Evolutionary conservation across 176 grass and related monocot genomes (phyloP).

Genomic region (Rhynchospora tenuis): DNA sequence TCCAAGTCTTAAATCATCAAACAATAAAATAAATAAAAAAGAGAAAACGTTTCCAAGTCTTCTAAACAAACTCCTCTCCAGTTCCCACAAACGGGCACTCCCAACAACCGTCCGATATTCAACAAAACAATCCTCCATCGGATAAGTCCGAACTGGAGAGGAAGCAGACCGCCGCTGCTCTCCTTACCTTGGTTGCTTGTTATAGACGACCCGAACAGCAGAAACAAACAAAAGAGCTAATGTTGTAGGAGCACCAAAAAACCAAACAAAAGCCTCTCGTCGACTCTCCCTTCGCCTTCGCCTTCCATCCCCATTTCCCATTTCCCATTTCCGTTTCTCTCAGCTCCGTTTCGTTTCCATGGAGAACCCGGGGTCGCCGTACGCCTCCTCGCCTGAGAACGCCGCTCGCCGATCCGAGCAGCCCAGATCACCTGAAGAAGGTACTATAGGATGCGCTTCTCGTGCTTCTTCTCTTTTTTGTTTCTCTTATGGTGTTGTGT

Average conservation of each 20-base stretch:
- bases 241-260: conserved; percentile 15
- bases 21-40: not conserved
- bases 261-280: conserved; percentile 6
- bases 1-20: not conserved
- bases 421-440: conserved; percentile 41
- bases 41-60: not conserved
- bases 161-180: not conserved
- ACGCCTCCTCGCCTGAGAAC: conserved; percentile 85
- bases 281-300: not conserved
- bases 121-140: not conserved
- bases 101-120: not conserved
- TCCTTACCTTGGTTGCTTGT: not conserved
- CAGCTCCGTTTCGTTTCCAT: conserved; percentile 19
- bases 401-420: conserved; percentile 60
- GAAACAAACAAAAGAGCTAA: conserved; percentile 14
- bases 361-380: conserved; percentile 77
- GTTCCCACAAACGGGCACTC: not conserved
- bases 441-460: conserved; percentile 26
- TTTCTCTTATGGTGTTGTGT: not conserved
- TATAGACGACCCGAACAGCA: conserved; percentile 7
- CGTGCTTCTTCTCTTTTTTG: not conserved
- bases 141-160: not conserved
- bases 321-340: not conserved
- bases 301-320: not conserved
- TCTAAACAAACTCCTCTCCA: not conserved